Evolutionary conservation across 768 basidiomycete genomes (phyloP).

Genomic region (Lactarius psammicola): DNA sequence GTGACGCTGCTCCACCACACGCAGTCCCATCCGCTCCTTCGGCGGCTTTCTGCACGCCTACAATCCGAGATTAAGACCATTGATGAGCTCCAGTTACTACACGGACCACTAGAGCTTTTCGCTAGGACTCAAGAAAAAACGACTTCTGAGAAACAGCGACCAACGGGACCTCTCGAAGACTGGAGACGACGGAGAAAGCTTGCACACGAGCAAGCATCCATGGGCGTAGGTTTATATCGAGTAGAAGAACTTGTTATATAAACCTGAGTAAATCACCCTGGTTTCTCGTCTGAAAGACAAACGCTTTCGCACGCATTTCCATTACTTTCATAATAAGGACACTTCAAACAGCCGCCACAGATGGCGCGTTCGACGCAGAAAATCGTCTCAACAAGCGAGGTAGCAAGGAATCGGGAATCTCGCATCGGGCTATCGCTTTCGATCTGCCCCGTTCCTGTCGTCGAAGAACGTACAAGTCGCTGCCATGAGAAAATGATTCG

Average conservation of each 20-base stretch:
- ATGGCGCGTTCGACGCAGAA: too few species aligned
- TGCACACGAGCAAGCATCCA: slow-evolving; percentile 50
- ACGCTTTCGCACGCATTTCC: slow-evolving; percentile 28
- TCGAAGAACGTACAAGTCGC: background rate
- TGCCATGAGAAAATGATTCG: background rate
- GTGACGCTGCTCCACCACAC: slow-evolving; percentile 62
- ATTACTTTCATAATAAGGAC: background rate
- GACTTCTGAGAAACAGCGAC: slow-evolving; percentile 41
- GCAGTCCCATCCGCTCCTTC: slow-evolving; percentile 55
- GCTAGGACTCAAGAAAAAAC: slow-evolving; percentile 51
- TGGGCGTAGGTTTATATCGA: slow-evolving; percentile 64
- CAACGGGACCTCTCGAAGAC: slow-evolving; percentile 30
- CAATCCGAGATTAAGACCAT: slow-evolving; percentile 53
- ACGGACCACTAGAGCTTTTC: slow-evolving; percentile 64
- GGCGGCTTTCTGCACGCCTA: slow-evolving; percentile 48
- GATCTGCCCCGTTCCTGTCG: background rate
- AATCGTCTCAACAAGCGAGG: background rate
- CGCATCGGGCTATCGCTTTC: background rate
- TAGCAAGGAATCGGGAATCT: background rate
- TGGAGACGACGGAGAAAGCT: slow-evolving; percentile 46
- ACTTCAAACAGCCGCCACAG: too few species aligned
- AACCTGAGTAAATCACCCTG: background rate
- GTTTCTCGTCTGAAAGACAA: slow-evolving; percentile 17
- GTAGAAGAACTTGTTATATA: slow-evolving; percentile 68
- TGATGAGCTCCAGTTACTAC: slow-evolving; percentile 52